A percentile compares a stretch with the other conserved stretches of the same genome.
phyloP scores from a whole-genome alignment of 371 early-diverging fungal genomes.

The Actinomortierella ambigua region DNA sequence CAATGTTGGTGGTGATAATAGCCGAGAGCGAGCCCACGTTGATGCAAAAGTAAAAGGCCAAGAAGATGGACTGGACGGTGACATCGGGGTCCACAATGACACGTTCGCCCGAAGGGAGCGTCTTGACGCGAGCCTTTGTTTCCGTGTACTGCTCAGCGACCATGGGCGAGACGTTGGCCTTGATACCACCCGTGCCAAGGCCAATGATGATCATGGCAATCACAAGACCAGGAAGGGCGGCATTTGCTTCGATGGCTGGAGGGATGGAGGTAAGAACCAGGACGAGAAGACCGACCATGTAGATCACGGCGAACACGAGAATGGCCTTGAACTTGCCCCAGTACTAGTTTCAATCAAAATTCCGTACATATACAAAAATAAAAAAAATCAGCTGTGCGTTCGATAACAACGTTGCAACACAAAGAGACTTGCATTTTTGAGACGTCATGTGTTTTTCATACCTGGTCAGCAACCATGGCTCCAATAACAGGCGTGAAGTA shows the following conservation, averaged over 20 bases:
- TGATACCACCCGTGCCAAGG: conserved; percentile 90
- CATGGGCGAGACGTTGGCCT: conserved; percentile 75
- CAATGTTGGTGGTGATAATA: conserved; percentile 39
- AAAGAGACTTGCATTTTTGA: no score
- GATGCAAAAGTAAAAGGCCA: conserved; percentile 83
- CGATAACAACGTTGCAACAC: no score
- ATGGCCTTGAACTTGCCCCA: conserved; percentile 84
- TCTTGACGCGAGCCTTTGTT: conserved; percentile 28
- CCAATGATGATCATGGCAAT: conserved; percentile 76
- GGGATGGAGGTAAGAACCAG: conserved; percentile 68
- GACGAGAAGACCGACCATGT: conserved; percentile 71
- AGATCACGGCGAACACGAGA: conserved; percentile 61
- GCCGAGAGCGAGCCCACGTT: conserved; percentile 72
- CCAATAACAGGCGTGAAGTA: conserved; percentile 81
- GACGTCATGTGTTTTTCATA: not conserved
- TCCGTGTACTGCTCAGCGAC: conserved; percentile 71
- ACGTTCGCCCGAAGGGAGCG: conserved; percentile 28
- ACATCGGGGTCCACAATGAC: conserved; percentile 48
- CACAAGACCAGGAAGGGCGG: conserved; percentile 68
- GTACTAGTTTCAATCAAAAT: conserved; percentile 42
- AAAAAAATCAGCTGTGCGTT: not conserved
- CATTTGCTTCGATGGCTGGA: conserved; percentile 55
- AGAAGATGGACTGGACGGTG: conserved; percentile 61
- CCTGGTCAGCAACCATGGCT: conserved; percentile 78
- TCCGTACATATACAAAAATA: not conserved